Evolutionary conservation across 129 eudicot species (phyloP).

Genomic region (Lactuca saligna): DNA sequence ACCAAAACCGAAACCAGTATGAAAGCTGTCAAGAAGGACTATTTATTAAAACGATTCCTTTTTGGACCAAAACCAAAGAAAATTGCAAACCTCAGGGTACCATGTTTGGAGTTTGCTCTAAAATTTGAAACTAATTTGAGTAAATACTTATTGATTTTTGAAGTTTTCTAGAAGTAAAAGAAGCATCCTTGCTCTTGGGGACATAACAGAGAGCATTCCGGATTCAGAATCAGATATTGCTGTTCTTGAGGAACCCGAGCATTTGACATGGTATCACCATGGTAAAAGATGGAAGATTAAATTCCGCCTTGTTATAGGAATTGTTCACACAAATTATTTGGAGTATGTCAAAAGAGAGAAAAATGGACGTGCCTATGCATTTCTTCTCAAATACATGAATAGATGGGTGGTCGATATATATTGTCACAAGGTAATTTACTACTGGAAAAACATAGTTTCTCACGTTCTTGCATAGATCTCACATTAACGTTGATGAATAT

Average conservation of each 20-base stretch:
- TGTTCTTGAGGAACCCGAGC: slow-evolving; percentile 99
- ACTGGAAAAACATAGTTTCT: slow-evolving; percentile 9
- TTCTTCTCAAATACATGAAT: slow-evolving; percentile 70
- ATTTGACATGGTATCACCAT: slow-evolving; percentile 98
- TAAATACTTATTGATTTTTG: background rate
- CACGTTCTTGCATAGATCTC: background rate
- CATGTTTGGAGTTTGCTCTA: background rate
- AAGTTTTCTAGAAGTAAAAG: slow-evolving; percentile 86
- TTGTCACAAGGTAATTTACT: slow-evolving; percentile 75
- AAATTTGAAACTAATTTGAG: background rate
- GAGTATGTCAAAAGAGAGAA: slow-evolving; percentile 92
- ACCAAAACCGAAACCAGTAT: no score
- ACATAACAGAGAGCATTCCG: slow-evolving; percentile 81
- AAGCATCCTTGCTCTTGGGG: slow-evolving; percentile 94
- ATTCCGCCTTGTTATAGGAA: slow-evolving; percentile 75
- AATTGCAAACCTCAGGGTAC: background rate
- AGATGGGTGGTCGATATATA: slow-evolving; percentile 89
- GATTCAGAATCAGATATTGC: slow-evolving; percentile 96
- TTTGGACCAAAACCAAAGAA: background rate
- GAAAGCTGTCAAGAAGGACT: no score
- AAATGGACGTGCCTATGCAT: slow-evolving; percentile 67
- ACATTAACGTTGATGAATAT: no score
- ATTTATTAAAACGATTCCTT: background rate
- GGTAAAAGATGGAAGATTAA: slow-evolving; percentile 90
- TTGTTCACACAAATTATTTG: slow-evolving; percentile 89